A percentile compares a stretch with the other conserved stretches of the same genome.
Evolutionary conservation across 164 flowering plant species (phyloP).

Genomic region (Echeveria elegans): DNA sequence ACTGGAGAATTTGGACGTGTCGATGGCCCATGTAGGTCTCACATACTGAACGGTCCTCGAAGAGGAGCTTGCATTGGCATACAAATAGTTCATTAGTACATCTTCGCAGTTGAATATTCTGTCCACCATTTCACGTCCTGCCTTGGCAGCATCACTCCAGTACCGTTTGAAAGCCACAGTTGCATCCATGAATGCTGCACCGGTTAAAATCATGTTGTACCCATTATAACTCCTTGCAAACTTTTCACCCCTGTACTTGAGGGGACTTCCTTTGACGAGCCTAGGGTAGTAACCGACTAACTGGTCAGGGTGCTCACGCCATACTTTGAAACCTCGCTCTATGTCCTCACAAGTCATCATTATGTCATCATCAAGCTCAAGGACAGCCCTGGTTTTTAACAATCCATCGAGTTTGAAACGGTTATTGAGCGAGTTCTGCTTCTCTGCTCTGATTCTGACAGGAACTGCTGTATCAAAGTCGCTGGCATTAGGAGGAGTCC

Average conservation of each 20-base stretch:
- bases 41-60: conserved; percentile 65
- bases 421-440: conserved; percentile 73
- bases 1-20: conserved; percentile 73
- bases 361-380: conserved; percentile 93
- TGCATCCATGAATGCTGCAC: conserved; percentile 80
- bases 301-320: conserved; percentile 83
- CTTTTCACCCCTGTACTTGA: conserved; percentile 71
- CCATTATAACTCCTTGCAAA: conserved; percentile 61
- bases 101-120: conserved; percentile 82
- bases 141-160: conserved; percentile 59
- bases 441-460: conserved; percentile 64
- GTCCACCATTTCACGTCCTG: conserved; percentile 66
- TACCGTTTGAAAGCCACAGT: conserved; percentile 54
- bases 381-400: conserved; percentile 67
- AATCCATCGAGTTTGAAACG: conserved; percentile 61
- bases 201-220: conserved; percentile 83
- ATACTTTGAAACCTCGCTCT: conserved; percentile 75
- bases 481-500: conserved; percentile 43
- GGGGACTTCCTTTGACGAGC: conserved; percentile 38
- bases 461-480: conserved; percentile 84
- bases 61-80: conserved; percentile 66
- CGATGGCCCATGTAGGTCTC: conserved; percentile 79
- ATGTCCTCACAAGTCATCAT: conserved; percentile 89
- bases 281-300: conserved; percentile 93
- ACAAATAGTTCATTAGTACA: conserved; percentile 72